phyloP scores from a whole-genome alignment of 495 filamentous ascomycete genomes.

The Neurospora tetraspora region DNA sequence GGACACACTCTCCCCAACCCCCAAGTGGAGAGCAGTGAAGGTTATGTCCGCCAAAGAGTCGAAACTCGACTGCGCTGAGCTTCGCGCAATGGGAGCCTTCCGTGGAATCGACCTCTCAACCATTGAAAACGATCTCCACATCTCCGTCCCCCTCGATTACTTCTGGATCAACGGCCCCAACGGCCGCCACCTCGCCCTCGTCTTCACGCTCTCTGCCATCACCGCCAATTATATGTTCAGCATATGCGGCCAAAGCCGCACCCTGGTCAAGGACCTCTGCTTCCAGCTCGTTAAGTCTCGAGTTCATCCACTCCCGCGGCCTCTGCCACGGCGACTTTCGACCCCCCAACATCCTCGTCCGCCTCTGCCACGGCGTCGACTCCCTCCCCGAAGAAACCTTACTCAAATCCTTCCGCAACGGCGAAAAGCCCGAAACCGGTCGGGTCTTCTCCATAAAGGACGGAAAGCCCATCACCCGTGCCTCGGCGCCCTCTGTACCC shows the following conservation, averaged over 20 bases:
- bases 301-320: slow-evolving; percentile 11
- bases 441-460: slow-evolving; percentile 2
- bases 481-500: slow-evolving; percentile 6
- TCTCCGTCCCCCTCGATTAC: slow-evolving; percentile 16
- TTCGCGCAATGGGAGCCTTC: slow-evolving; percentile 8
- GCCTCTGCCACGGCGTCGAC: slow-evolving; percentile 14
- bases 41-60: slow-evolving; percentile 12
- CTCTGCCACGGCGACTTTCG: slow-evolving; percentile 23
- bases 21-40: slow-evolving; percentile 20
- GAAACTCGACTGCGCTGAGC: slow-evolving; percentile 2
- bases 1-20: slow-evolving; percentile 16
- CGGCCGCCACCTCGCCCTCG: slow-evolving; percentile 27
- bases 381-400: slow-evolving; percentile 7
- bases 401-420: neutral
- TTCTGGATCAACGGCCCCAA: slow-evolving; percentile 32
- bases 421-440: neutral
- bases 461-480: neutral
- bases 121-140: slow-evolving; percentile 1
- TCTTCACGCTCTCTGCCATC: slow-evolving; percentile 1
- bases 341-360: slow-evolving; percentile 14
- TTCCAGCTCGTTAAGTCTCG: slow-evolving; percentile 12
- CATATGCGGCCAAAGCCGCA: neutral
- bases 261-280: slow-evolving; percentile 15
- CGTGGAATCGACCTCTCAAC: neutral
- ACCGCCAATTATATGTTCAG: neutral